Evolutionary conservation across 495 filamentous ascomycete species (phyloP).

Genomic region (Penicillium tannophilum): DNA sequence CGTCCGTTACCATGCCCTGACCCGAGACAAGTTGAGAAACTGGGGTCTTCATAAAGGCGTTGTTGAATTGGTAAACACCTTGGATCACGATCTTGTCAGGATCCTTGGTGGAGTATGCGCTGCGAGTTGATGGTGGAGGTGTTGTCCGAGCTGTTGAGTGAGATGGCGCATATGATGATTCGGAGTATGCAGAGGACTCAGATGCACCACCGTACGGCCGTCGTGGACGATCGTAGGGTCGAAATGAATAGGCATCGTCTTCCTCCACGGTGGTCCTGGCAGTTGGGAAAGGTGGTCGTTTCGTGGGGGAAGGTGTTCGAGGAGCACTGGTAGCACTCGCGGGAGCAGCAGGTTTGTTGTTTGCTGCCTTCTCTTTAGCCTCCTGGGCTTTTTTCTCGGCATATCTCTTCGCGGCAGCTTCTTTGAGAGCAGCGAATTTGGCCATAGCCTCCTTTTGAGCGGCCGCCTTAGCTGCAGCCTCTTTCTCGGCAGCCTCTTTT

Average conservation of each 20-base stretch:
- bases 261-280: conserved; percentile 69
- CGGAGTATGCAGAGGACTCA: conserved; percentile 72
- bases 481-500: conserved; percentile 48
- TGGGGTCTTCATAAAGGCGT: conserved; percentile 77
- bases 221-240: conserved; percentile 78
- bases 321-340: conserved; percentile 34
- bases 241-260: conserved; percentile 72
- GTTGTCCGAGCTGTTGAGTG: conserved; percentile 82
- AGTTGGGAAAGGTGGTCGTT: conserved; percentile 55
- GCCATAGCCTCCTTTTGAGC: conserved; percentile 52
- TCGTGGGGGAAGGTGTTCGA: conserved; percentile 54
- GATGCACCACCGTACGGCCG: conserved; percentile 46
- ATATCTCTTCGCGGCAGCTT: conserved; percentile 47
- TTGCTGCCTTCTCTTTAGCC: conserved; percentile 36
- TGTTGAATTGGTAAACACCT: conserved; percentile 88
- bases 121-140: conserved; percentile 75
- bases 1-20: conserved; percentile 77
- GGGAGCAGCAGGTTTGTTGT: conserved; percentile 27
- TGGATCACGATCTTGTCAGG: conserved; percentile 93
- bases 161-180: conserved; percentile 81
- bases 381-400: conserved; percentile 51
- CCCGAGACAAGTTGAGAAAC: conserved; percentile 79
- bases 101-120: conserved; percentile 80
- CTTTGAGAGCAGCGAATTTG: conserved; percentile 48
- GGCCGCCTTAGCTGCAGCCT: conserved; percentile 45